Conservation (phyloP, 306 rosid genomes). For the Crotalaria pallida region DNA sequence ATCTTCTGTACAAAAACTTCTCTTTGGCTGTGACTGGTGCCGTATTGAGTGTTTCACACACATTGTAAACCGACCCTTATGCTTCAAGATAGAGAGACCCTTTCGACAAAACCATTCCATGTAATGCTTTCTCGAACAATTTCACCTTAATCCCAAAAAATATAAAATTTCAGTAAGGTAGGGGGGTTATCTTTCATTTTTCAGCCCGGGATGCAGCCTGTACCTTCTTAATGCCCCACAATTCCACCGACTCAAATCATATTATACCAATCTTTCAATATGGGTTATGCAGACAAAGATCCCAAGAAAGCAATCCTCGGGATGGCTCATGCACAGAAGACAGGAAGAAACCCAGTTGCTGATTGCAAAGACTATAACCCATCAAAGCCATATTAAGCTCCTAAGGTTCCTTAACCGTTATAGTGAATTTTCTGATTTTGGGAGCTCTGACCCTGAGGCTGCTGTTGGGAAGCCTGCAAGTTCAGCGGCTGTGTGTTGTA, state of each 20-base stretch:
- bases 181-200: slow-evolving; percentile 63
- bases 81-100: slow-evolving; percentile 47
- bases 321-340: slow-evolving; percentile 50
- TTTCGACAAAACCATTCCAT: slow-evolving; percentile 74
- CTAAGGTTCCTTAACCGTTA: slow-evolving; percentile 63
- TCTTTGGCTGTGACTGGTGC: slow-evolving; percentile 31
- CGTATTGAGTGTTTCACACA: slow-evolving; percentile 38
- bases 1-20: slow-evolving; percentile 57
- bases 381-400: slow-evolving; percentile 50
- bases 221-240: slow-evolving; percentile 47
- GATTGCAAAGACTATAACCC: slow-evolving; percentile 94
- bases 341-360: slow-evolving; percentile 80
- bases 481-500: slow-evolving; percentile 89
- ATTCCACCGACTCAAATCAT: slow-evolving; percentile 45
- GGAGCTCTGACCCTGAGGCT: slow-evolving; percentile 76
- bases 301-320: slow-evolving; percentile 41
- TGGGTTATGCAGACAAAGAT: slow-evolving; percentile 32
- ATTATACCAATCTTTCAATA: slow-evolving; percentile 43
- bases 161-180: slow-evolving; percentile 66
- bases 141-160: slow-evolving; percentile 52
- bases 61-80: slow-evolving; percentile 27
- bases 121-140: slow-evolving; percentile 47
- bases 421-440: slow-evolving; percentile 92
- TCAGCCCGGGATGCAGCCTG: slow-evolving; percentile 69
- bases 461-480: slow-evolving; percentile 79